These are phyloP conservation scores for Cercis canadensis DNA, from an alignment of 306 rosid genomes.

Conservation along the genomic window DNA sequence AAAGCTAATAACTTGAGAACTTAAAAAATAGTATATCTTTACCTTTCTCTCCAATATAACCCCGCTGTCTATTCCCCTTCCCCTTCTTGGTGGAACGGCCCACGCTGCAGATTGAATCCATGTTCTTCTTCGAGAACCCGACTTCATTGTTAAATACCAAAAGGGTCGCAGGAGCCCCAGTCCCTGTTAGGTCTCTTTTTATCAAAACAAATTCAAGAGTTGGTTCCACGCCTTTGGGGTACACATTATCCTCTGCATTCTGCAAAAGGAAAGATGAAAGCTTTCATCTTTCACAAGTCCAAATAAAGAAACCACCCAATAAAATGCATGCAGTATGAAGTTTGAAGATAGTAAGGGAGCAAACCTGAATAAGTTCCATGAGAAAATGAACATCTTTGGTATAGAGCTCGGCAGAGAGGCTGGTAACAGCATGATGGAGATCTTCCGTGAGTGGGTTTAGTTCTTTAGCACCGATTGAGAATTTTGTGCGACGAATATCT, in stretches of 20 bases:
- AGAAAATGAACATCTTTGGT: conserved; percentile 23
- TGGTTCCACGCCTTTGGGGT: conserved; percentile 25
- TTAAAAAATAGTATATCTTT: not conserved
- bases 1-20: not conserved
- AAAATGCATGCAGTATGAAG: not conserved
- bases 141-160: conserved; percentile 35
- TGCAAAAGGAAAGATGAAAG: not conserved
- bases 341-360: too few relatives aligned
- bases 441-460: not conserved
- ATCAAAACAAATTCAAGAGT: conserved; percentile 39
- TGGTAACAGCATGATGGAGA: not conserved
- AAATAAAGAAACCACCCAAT: not conserved
- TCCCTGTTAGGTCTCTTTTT: conserved; percentile 24
- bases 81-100: conserved; percentile 45
- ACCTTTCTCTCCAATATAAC: conserved; percentile 48
- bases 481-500: not conserved
- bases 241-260: conserved; percentile 35
- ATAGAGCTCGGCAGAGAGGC: conserved; percentile 19
- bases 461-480: not conserved
- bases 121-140: conserved; percentile 28
- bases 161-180: conserved; percentile 36
- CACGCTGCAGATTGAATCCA: conserved; percentile 32
- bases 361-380: conserved; percentile 13
- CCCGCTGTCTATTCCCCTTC: conserved; percentile 4
- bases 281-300: too few relatives aligned